phyloP scores from a whole-genome alignment of 352 stramenopile species.

The Phytophthora syringae region DNA sequence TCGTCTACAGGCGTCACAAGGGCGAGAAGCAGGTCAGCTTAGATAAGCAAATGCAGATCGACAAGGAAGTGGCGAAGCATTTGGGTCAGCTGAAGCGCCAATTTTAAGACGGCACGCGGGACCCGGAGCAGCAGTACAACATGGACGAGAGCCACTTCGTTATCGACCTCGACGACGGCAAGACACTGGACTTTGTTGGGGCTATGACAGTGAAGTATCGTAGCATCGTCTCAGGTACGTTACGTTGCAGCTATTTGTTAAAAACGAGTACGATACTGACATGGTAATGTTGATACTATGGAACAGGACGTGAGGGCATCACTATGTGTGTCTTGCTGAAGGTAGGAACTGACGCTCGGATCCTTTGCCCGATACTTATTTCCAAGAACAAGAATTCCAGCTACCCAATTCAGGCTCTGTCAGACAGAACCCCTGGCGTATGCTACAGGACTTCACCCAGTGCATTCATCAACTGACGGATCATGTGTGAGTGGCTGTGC shows the following conservation, averaged over 20 bases:
- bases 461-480: conserved; percentile 16
- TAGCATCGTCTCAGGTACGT: conserved; percentile 21
- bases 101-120: conserved; percentile 4
- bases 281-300: not conserved
- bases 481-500: no score
- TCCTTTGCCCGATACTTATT: conserved; percentile 21
- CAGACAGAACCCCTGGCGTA: not conserved
- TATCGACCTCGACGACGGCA: conserved; percentile 32
- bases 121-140: conserved; percentile 15
- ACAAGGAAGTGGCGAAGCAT: not conserved
- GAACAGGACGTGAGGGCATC: conserved; percentile 13
- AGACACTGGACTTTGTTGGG: conserved; percentile 20
- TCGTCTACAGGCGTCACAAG: conserved; percentile 19
- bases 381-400: conserved; percentile 22
- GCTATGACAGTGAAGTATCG: conserved; percentile 19
- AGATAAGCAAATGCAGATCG: conserved; percentile 16
- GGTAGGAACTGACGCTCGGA: not conserved
- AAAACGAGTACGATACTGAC: conserved; percentile 1
- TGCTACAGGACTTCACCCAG: conserved; percentile 11
- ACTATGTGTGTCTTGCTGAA: conserved; percentile 21
- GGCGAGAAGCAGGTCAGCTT: conserved; percentile 25
- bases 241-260: not conserved
- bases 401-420: conserved; percentile 12
- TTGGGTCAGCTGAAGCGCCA: conserved; percentile 11
- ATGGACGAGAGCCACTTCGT: conserved; percentile 30